These are phyloP conservation scores for Beauveria sp. DNA, from an alignment of 2,329 filamentous ascomycete species.

Conservation along the genomic window DNA sequence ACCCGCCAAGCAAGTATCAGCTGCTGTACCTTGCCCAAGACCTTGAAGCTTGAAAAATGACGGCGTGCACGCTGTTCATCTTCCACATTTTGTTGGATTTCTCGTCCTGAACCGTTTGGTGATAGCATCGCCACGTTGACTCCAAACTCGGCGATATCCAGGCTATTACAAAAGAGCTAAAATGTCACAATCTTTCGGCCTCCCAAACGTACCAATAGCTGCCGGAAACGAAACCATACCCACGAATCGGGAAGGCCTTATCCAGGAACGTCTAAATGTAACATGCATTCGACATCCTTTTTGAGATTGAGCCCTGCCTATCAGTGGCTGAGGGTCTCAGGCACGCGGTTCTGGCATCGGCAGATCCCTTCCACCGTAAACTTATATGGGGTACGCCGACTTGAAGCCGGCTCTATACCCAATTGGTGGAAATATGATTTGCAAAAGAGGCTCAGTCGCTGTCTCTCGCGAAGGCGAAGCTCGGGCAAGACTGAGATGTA, in stretches of 20 bases:
- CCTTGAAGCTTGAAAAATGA: too few relatives aligned
- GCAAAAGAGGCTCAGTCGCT: not conserved
- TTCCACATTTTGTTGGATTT: too few relatives aligned
- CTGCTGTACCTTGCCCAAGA: too few relatives aligned
- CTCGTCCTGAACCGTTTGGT: not conserved
- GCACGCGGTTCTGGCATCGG: not conserved
- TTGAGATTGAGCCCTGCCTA: not conserved
- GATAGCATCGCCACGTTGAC: slow-evolving; percentile 5
- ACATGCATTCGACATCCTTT: not conserved
- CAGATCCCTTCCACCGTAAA: not conserved
- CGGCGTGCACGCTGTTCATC: too few relatives aligned
- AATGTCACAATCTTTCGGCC: not conserved
- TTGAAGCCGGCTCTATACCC: not conserved
- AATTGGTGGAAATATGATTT: slow-evolving; percentile 8
- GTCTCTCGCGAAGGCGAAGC: not conserved
- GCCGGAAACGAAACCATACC: not conserved
- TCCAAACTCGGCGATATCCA: not conserved
- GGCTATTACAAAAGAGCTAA: not conserved
- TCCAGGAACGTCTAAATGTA: not conserved
- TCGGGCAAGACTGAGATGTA: not conserved
- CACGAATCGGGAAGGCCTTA: not conserved
- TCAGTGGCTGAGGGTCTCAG: not conserved
- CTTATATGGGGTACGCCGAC: not conserved
- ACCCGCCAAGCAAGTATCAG: too few relatives aligned
- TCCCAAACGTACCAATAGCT: not conserved